A percentile compares a stretch with the other conserved stretches of the same genome.
These are phyloP conservation scores for Trametes sp. DNA, from an alignment of 1,284 basidiomycete genomes.

Conservation along the genomic window DNA sequence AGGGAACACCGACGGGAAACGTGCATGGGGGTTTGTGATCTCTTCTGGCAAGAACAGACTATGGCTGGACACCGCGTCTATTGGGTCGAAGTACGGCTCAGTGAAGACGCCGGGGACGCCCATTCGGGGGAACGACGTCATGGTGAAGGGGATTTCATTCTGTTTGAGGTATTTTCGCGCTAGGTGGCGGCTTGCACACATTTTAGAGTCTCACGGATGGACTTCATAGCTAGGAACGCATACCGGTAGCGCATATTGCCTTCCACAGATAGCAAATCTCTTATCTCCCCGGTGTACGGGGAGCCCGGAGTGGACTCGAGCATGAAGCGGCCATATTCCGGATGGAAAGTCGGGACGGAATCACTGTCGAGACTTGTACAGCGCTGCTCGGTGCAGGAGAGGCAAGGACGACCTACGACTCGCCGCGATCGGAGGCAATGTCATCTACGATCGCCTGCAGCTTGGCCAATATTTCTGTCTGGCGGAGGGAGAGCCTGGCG, in stretches of 20 bases:
- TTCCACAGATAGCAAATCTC: conserved; percentile 91
- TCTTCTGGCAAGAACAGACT: conserved; percentile 96
- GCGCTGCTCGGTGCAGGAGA: conserved; percentile 7
- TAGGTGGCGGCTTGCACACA: conserved; percentile 72
- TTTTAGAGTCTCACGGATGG: conserved; percentile 20
- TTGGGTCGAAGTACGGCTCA: conserved; percentile 85
- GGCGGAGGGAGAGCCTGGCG: conserved; percentile 89
- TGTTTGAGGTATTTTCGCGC: conserved; percentile 84
- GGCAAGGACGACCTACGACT: conserved; percentile 53
- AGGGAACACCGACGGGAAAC: conserved; percentile 84
- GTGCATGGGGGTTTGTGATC: conserved; percentile 95
- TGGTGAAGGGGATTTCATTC: conserved; percentile 91
- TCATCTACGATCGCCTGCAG: conserved; percentile 75
- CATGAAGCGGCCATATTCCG: conserved; percentile 99
- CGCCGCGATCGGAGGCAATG: conserved; percentile 67
- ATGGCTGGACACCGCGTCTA: conserved; percentile 81
- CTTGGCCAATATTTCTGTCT: conserved; percentile 92
- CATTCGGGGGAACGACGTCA: conserved; percentile 95
- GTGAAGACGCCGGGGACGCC: conserved; percentile 92
- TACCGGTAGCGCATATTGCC: conserved; percentile 77
- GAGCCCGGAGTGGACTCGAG: conserved; percentile 96
- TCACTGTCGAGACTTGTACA: conserved; percentile 52
- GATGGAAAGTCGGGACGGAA: conserved; percentile 93
- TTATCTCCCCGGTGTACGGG: conserved; percentile 89
- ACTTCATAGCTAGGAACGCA: conserved; percentile 5